These are phyloP conservation scores for Ceratocystis diversiconidia DNA, from an alignment of 2,329 filamentous ascomycete species.

Conservation along the genomic window DNA sequence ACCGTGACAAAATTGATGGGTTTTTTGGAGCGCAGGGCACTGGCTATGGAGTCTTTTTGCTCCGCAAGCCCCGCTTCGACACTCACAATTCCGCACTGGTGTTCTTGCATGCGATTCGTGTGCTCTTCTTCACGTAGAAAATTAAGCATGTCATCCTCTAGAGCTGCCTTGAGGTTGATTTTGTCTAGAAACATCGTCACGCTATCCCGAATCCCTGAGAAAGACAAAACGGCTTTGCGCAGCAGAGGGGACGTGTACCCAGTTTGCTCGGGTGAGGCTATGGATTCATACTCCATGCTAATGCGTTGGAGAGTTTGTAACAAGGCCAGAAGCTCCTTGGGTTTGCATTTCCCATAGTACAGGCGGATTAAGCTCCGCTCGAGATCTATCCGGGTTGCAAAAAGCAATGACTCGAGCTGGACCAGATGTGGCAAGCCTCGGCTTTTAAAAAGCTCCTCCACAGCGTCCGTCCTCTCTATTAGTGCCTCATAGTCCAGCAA, in stretches of 20 bases:
- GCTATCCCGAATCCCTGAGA: conserved; percentile 62
- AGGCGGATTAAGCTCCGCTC: conserved; percentile 90
- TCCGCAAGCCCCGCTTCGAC: conserved; percentile 79
- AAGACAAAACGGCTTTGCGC: conserved; percentile 53
- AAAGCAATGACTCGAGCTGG: conserved; percentile 57
- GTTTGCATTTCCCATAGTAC: conserved; percentile 91
- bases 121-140: conserved; percentile 85
- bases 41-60: conserved; percentile 57
- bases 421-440: conserved; percentile 55
- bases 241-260: conserved; percentile 61
- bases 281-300: conserved; percentile 56
- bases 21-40: conserved; percentile 54
- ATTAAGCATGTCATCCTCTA: conserved; percentile 76
- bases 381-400: conserved; percentile 57
- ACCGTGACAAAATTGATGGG: conserved; percentile 69
- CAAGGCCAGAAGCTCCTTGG: conserved; percentile 72
- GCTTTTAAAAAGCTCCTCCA: conserved; percentile 68
- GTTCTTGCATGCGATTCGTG: conserved; percentile 74
- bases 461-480: conserved; percentile 66
- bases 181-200: conserved; percentile 65
- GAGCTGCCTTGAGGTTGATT: conserved; percentile 73
- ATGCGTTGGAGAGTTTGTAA: conserved; percentile 77
- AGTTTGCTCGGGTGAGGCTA: conserved; percentile 49
- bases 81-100: conserved; percentile 80
- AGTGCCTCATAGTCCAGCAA: conserved; percentile 62